Base-by-base conservation (phyloP, 1,284 basidiomycete genomes). In the Cryptococcus hybrid region DNA sequence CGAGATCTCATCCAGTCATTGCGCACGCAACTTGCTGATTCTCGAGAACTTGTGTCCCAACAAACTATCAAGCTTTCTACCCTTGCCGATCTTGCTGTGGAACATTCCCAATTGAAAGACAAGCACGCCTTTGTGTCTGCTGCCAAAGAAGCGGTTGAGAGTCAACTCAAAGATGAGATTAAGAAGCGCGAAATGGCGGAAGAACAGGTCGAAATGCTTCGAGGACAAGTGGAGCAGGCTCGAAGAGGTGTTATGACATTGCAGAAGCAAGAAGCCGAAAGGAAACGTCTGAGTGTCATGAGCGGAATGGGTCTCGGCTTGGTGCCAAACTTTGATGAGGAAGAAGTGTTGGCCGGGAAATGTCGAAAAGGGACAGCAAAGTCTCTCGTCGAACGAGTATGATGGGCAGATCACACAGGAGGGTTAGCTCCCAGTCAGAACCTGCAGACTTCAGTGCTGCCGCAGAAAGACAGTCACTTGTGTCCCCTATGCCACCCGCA, bases 191-290 rank as follows among this genome's bases (percentile, higher is more conserved):
- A 84, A 63, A 87, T 88, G 47, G 89, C 92, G 48, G 88, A 90
- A 66, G 87, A 91, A 64, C 86, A 87, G 50, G 90, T 95, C 42
- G 80, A 83, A 8, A 80, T 90, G 73, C 80, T 96, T 44, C 83
- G 92, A 37, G 83, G 85, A 15, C 93, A 92, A 72, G 88, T 95
- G n/a, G 92, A 95, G 68, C 89, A 92, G 74, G 91, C 89, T 76
- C 82, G 92, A 64, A 86, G 90, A 55, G 90, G 89, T 11, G 82
- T 96, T 43, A 93, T 94, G 89, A 83, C 88, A n/a, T 81, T 96
- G 15, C 92, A 95, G 74, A 75, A 75, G 52, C 86, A 86, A 38
- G 78, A 77, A 49, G 72, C 73, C 56, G 90, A 92, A 72, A 87
- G 81, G 67, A 83, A 88, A 63, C 81, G 88, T 44, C 83, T 84